These are phyloP conservation scores for Capronia epimyces DNA, from an alignment of 2,329 filamentous ascomycete species.

Conservation along the genomic window DNA sequence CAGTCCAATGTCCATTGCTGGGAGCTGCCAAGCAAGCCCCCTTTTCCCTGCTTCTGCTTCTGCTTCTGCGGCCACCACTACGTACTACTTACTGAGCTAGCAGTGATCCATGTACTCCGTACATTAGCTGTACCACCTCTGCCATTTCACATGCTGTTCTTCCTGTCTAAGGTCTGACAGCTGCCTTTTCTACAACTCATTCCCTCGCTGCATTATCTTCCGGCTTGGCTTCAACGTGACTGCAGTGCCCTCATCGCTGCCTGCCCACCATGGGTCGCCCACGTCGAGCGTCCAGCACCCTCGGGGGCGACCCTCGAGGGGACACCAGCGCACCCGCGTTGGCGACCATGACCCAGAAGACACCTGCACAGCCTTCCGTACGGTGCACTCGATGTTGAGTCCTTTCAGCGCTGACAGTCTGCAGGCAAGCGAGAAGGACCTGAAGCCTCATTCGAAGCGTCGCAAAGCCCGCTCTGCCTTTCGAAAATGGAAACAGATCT, in stretches of 20 bases:
- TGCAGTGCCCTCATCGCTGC: background rate
- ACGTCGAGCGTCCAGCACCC: constrained; percentile 40
- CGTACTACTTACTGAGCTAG: too few relatives aligned
- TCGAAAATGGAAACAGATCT: constrained; percentile 40
- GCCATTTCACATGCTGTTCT: too few relatives aligned
- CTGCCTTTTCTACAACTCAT: background rate
- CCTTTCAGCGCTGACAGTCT: constrained; percentile 5
- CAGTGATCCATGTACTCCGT: too few relatives aligned
- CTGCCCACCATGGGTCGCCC: constrained; percentile 29
- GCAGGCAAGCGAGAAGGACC: constrained; percentile 23
- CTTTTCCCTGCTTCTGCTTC: too few relatives aligned
- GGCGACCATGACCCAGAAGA: constrained; percentile 40
- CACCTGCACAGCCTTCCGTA: constrained; percentile 30
- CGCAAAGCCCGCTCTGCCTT: constrained; percentile 41
- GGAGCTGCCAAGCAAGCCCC: too few relatives aligned
- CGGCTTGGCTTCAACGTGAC: background rate
- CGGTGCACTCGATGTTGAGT: background rate
- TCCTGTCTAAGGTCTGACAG: too few relatives aligned
- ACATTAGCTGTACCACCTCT: too few relatives aligned
- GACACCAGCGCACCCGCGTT: constrained; percentile 45
- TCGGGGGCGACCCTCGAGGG: constrained; percentile 45
- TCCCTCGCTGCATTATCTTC: background rate
- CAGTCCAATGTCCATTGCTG: too few relatives aligned
- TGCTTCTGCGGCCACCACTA: too few relatives aligned
- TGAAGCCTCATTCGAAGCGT: constrained; percentile 39